Percentiles rank a stretch among this genome's conserved stretches.
Evolutionary conservation across 495 filamentous ascomycete genomes (phyloP).

Genomic region (Haplographium delicatum): DNA sequence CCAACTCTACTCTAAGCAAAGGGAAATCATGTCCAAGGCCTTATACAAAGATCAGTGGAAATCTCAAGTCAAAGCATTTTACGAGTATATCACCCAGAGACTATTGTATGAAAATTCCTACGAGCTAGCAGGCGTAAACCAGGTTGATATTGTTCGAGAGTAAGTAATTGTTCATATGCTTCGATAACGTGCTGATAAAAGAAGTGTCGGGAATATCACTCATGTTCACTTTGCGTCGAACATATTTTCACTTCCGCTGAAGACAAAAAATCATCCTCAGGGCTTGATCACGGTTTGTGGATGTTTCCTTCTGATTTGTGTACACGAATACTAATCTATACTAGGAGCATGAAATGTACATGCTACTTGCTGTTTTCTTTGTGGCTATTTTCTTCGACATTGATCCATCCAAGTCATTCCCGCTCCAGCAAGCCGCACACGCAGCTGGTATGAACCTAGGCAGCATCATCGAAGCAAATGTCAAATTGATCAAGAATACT

Average conservation of each 20-base stretch:
- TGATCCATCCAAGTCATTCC: constrained; percentile 47
- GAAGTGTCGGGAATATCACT: constrained; percentile 51
- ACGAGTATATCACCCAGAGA: constrained; percentile 55
- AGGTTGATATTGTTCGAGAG: constrained; percentile 71
- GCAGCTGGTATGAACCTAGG: constrained; percentile 57
- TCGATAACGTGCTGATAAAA: constrained; percentile 40
- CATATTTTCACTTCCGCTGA: constrained; percentile 67
- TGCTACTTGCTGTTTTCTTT: constrained; percentile 61
- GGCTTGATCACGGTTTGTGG: too few relatives aligned
- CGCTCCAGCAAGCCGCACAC: constrained; percentile 54
- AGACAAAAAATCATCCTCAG: constrained; percentile 58
- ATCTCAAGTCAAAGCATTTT: constrained; percentile 55
- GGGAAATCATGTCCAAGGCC: constrained; percentile 51
- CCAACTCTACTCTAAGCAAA: constrained; percentile 35
- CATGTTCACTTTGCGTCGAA: constrained; percentile 67
- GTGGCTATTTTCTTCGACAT: constrained; percentile 41
- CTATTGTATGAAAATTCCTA: constrained; percentile 59
- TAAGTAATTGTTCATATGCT: constrained; percentile 49
- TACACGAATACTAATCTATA: too few relatives aligned
- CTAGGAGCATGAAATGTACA: too few relatives aligned
- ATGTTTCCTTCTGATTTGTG: too few relatives aligned
- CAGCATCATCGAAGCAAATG: constrained; percentile 51
- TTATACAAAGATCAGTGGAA: constrained; percentile 46
- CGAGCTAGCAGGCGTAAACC: constrained; percentile 31
- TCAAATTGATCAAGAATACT: constrained; percentile 56